Percentiles rank a stretch among this genome's conserved stretches.
Evolutionary conservation across 441 rosid genomes (phyloP).

Genomic region (Populus hybrid): DNA sequence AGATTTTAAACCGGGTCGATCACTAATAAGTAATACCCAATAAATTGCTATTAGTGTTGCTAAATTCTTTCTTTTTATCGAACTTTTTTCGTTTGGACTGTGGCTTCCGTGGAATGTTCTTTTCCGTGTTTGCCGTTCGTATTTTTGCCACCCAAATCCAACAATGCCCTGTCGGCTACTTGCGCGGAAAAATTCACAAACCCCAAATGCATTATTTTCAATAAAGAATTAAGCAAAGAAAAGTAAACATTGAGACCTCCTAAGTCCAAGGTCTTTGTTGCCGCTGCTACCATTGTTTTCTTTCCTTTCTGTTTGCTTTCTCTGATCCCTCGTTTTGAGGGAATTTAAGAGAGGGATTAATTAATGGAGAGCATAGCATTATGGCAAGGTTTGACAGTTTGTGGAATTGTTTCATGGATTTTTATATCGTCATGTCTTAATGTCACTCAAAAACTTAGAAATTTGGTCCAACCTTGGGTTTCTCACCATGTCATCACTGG

Average conservation of each 20-base stretch:
- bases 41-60: too few relatives aligned
- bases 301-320: background rate
- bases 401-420: conserved; percentile 73
- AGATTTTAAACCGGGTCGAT: too few relatives aligned
- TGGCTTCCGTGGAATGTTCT: background rate
- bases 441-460: conserved; percentile 66
- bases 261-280: background rate
- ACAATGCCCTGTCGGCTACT: background rate
- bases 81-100: background rate
- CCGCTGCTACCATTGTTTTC: background rate
- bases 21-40: too few relatives aligned
- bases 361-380: conserved; percentile 68
- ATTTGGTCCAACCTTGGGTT: conserved; percentile 67
- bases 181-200: background rate
- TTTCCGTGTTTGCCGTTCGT: conserved; percentile 3
- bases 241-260: background rate
- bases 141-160: background rate
- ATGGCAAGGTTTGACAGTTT: conserved; percentile 70
- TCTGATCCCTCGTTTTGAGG: background rate
- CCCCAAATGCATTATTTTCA: background rate
- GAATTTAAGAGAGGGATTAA: conserved; percentile 8
- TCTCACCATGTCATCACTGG: conserved; percentile 52
- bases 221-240: background rate
- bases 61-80: too few relatives aligned
- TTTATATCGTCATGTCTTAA: conserved; percentile 51